Base-by-base conservation (phyloP, 768 basidiomycete genomes). In the Leccinum arenicola region DNA sequence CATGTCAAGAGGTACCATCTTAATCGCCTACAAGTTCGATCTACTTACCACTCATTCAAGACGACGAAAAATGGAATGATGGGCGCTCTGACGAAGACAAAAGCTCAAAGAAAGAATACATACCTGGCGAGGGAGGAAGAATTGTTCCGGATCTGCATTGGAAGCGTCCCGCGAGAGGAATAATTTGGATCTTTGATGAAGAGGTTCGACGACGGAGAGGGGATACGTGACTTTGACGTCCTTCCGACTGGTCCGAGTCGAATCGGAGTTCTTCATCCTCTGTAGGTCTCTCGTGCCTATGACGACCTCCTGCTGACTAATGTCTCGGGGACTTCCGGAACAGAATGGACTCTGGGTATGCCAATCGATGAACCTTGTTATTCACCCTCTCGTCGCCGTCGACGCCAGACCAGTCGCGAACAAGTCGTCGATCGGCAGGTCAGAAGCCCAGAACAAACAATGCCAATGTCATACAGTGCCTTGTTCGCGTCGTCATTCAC, bases 31-130 rank as follows among this genome's bases (percentile, higher is more conserved):
- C 23, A 23, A 23, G 23, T 23, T 23, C 23, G 23, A 23, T 23
- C 23, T 23, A 25, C 25, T 25, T 25, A 25, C 25, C 25, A 25
- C 25, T 25, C 25, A 29, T 29, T 29, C 29, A 29, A 88, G 66
- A 23, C 78, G 81, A 29, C 88, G 86, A 35, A 91, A 72, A 54
- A 89, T 76, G 0, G 0, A 25, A 89, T 74, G 12, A 89, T 78
- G 73, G 1, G 83, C 76, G 67, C 51, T 91, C 87, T 5, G 72
- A 69, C 0, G 68, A 65, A 3, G 88, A 86, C 12, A 84, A 69
- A 11, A 91, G 74, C 1, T 78, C 75, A 11, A 89, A 69, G 1
- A 73, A 73, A 4, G 83, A 75, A 17, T 29, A 29, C 8, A 9
- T 70, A 64, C 25, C 75, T 67, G 0, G 84, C 76, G 19, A 84